Base-by-base conservation (phyloP, 108 stramenopile species). In the Stephanodiscus minutulus region DNA sequence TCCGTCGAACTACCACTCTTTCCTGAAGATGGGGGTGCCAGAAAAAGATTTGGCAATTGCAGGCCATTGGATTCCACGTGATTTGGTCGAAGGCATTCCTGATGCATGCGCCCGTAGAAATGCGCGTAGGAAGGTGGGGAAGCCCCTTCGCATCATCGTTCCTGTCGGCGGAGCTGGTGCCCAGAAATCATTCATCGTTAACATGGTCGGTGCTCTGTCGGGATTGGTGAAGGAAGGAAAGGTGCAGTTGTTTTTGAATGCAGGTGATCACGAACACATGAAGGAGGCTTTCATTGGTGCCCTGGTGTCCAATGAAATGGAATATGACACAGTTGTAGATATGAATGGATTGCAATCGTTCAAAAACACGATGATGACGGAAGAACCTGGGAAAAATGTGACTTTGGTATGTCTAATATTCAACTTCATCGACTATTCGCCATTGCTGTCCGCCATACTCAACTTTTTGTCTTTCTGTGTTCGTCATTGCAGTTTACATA, bases 101-200 rank as follows among this genome's bases (percentile, higher is more conserved):
- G 73, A 76, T 27, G 91, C 88, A 61, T 90, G 88, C 68, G 44
- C 78, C 31, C 77, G 89, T 18, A 85, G 93, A 24, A 88, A 87
- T 17, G 79, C 53, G 1, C 77, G 92, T 20, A 83, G 86, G 43
- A 64, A 83, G 61, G 65, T 70, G 0, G 82, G 82, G 20, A 86
- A 88, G 49, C 88, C 96, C 1, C 69, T 87, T 41, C 88, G 93
- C 47, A 74, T 96, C 29, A 81, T 96, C 60, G 84, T 96, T 35
- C 96, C 96, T 33, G 92, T 96, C 4, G 96, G 96, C 59, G 96
- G 96, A 24, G 96, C 96, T 2, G 96, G 96, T 29, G 96, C 96
- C 0, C 96, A 96, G 81, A 79, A 89, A 61, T 91, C 82, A 35
- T 96, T 95, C 65, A 91, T 96, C 69, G 68, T 87, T 8, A 65